Evolutionary conservation across 768 basidiomycete species (phyloP).

Genomic region (Mycena crocata): DNA sequence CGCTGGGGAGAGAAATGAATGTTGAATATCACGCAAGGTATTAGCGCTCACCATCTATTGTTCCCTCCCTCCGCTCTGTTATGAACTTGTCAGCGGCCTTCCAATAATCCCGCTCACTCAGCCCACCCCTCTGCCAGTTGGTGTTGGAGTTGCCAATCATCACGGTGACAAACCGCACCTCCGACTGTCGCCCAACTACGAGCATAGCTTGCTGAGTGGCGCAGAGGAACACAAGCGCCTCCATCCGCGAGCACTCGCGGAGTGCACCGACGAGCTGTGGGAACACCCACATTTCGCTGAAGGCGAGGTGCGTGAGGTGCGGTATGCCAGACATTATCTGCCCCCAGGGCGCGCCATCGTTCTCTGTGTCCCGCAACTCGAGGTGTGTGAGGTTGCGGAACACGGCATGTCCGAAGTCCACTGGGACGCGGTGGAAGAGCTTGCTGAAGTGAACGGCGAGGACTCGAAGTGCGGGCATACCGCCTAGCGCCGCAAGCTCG

Average conservation of each 20-base stretch:
- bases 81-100: background rate
- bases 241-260: background rate
- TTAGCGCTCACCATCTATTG: background rate
- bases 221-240: background rate
- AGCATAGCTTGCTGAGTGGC: background rate
- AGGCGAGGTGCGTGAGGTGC: slow-evolving; percentile 5
- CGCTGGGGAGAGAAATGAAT: background rate
- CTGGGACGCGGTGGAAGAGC: background rate
- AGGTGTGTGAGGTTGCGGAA: slow-evolving; percentile 3
- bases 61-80: background rate
- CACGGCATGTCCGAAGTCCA: background rate
- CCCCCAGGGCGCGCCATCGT: background rate
- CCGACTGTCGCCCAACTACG: background rate
- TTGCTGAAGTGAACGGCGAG: slow-evolving; percentile 1
- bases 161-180: background rate
- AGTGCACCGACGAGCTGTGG: background rate
- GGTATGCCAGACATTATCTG: background rate
- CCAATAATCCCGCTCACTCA: background rate
- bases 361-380: background rate
- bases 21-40: background rate
- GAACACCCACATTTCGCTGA: slow-evolving; percentile 1
- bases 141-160: background rate
- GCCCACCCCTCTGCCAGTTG: background rate
- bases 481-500: background rate
- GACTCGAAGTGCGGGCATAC: background rate